Base-by-base conservation (phyloP, 2,329 filamentous ascomycete species). In the Blastomyces gilchristii region DNA sequence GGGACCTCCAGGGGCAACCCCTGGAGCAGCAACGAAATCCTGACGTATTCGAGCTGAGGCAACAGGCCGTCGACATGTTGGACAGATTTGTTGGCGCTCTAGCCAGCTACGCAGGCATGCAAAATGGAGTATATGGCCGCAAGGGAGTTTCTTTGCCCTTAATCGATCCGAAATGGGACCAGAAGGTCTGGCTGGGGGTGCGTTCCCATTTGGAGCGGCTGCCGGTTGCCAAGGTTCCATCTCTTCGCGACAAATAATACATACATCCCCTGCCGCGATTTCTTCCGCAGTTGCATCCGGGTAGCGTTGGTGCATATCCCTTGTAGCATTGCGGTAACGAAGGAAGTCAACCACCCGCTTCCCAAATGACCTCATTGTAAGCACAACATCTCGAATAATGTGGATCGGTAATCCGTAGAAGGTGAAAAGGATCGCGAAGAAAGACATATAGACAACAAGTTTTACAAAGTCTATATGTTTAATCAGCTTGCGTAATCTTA, bases 361-460 rank as follows among this genome's bases (percentile, higher is more conserved):
- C 65, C 90, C 82, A 74, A 99, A 97, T 2, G 93, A 96, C 60
- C 92, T 85, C 60, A 93, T 88, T 0, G 94, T 97, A 78, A 99
- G 85, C 76, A 97, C 96, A 28, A 97, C 85, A 73, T 99, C 94
- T 62, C 94, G 84, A 79, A 99, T 89, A 63, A 99, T 97, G 72
- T 99, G 94, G 65, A 99, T 95, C 0, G 94, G 94, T 39, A 99
- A 81, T 12, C 93, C 94, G 73, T 96, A 97, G 80, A 97, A 97
- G 34, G 86, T 88, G 70, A 97, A 86, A 22, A 97, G 86, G 69
- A 99, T 93, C 66, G 87, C 85, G 77, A 99, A 99, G 81, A 99
- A 99, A 8, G 88, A 85, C 43, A 92, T 80, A 71, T 97, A 99
- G 50, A 97, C 89, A 52, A 87, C 79, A 22, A 97, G 85, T 75